A percentile compares a stretch with the other conserved stretches of the same genome.
These are phyloP conservation scores for Prunus kanzakura DNA, from an alignment of 306 rosid species.

Conservation along the genomic window DNA sequence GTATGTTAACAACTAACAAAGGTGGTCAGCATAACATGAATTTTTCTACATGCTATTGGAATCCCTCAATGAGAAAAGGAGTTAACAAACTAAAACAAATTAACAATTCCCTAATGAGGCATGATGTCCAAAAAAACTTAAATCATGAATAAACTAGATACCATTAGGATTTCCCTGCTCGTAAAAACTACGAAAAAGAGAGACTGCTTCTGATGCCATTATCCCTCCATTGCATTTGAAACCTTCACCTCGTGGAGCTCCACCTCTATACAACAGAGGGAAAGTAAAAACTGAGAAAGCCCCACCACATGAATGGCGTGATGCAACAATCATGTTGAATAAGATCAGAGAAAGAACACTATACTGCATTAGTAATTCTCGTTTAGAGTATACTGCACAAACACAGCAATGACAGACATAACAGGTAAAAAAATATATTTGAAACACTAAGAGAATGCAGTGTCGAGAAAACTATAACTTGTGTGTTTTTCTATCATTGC, in stretches of 20 bases:
- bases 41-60: neutral
- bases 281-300: neutral
- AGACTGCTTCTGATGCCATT: slow-evolving; percentile 87
- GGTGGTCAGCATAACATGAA: neutral
- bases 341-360: neutral
- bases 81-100: neutral
- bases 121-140: neutral
- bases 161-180: slow-evolving; percentile 98
- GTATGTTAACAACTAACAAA: too few relatives aligned
- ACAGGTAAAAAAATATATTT: neutral
- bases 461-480: neutral
- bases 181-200: slow-evolving; percentile 70
- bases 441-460: neutral
- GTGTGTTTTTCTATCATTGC: neutral
- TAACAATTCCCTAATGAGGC: neutral
- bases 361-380: neutral
- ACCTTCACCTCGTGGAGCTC: slow-evolving; percentile 35
- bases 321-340: neutral
- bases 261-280: slow-evolving; percentile 36
- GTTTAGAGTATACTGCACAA: neutral
- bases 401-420: neutral
- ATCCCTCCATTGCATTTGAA: slow-evolving; percentile 86
- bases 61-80: neutral
- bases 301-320: neutral
- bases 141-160: slow-evolving; percentile 22